Conservation (phyloP, 768 basidiomycete species). For the Tubosaeta brunneosetosa region DNA sequence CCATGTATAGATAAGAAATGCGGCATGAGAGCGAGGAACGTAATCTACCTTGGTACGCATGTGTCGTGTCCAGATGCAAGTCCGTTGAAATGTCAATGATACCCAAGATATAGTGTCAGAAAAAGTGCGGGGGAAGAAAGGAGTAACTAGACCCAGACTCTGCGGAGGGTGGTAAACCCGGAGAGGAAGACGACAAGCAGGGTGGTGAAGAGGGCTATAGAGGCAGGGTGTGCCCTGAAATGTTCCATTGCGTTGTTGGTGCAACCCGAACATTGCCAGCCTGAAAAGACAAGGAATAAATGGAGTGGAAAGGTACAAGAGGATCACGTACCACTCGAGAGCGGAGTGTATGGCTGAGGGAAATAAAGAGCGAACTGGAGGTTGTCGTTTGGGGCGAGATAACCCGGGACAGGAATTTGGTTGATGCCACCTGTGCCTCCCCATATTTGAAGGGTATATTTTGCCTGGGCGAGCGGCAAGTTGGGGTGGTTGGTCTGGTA, state of each 20-base stretch:
- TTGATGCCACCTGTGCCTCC: slow-evolving; percentile 49
- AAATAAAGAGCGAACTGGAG: slow-evolving; percentile 61
- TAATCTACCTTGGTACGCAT: slow-evolving; percentile 28
- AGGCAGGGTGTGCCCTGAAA: slow-evolving; percentile 28
- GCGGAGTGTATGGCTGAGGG: slow-evolving; percentile 51
- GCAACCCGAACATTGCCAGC: slow-evolving; percentile 29
- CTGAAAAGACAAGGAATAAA: slow-evolving; percentile 7
- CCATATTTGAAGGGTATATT: slow-evolving; percentile 56
- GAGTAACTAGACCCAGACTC: slow-evolving; percentile 23
- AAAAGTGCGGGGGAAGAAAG: not conserved
- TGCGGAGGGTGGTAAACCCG: slow-evolving; percentile 32
- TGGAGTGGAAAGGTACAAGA: not conserved
- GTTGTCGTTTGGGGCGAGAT: slow-evolving; percentile 48
- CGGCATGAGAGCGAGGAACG: slow-evolving; percentile 17
- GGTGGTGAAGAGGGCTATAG: slow-evolving; percentile 31
- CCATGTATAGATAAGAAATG: slow-evolving; percentile 19
- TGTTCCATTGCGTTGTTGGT: slow-evolving; percentile 27
- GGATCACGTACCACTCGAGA: slow-evolving; percentile 37
- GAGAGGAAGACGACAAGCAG: slow-evolving; percentile 29
- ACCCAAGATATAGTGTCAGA: slow-evolving; percentile 8
- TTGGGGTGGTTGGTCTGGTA: slow-evolving; percentile 47
- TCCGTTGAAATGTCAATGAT: slow-evolving; percentile 24
- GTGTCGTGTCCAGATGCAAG: slow-evolving; percentile 26
- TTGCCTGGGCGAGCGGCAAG: slow-evolving; percentile 54
- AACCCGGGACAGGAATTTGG: slow-evolving; percentile 45